phyloP scores from a whole-genome alignment of 2,329 filamentous ascomycete species.

The Curvularia sp. region DNA sequence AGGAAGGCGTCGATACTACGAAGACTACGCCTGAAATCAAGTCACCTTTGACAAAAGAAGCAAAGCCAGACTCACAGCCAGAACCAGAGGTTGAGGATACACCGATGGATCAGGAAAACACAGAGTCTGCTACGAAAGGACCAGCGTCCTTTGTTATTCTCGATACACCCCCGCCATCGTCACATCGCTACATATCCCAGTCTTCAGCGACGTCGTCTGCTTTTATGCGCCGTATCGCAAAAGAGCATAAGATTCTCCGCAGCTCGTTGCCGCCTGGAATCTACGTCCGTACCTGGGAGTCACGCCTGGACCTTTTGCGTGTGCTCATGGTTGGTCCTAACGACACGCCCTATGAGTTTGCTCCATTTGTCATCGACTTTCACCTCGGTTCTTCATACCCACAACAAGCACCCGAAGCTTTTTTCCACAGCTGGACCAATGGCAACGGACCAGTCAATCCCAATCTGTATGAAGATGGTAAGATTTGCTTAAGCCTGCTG shows the following conservation, averaged over 20 bases:
- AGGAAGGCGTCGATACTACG: conserved; percentile 39
- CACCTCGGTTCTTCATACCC: conserved; percentile 60
- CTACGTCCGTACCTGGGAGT: conserved; percentile 66
- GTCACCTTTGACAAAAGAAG: conserved; percentile 29
- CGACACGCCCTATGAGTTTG: conserved; percentile 67
- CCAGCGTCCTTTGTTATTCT: conserved; percentile 46
- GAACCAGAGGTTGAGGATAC: conserved; percentile 6
- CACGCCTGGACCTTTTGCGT: conserved; percentile 64
- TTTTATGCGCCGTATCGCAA: conserved; percentile 59
- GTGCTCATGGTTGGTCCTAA: conserved; percentile 65
- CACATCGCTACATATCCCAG: conserved; percentile 51
- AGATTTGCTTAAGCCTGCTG: conserved; percentile 65
- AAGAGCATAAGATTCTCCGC: conserved; percentile 65
- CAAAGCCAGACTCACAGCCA: conserved; percentile 22
- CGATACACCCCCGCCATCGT: conserved; percentile 42
- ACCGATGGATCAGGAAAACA: conserved; percentile 15
- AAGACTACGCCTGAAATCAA: conserved; percentile 46
- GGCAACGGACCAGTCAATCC: conserved; percentile 64
- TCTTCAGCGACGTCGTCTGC: conserved; percentile 51
- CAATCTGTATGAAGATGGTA: conserved; percentile 68
- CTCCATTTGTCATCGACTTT: conserved; percentile 67
- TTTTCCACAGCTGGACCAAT: conserved; percentile 66
- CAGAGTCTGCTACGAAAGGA: conserved; percentile 14
- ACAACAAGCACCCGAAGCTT: conserved; percentile 59
- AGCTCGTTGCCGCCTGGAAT: conserved; percentile 62